Evolutionary conservation across 2,329 filamentous ascomycete genomes (phyloP), one percentile per base, ranked within the genome.

Genomic region (Monosporascus sp.): DNA sequence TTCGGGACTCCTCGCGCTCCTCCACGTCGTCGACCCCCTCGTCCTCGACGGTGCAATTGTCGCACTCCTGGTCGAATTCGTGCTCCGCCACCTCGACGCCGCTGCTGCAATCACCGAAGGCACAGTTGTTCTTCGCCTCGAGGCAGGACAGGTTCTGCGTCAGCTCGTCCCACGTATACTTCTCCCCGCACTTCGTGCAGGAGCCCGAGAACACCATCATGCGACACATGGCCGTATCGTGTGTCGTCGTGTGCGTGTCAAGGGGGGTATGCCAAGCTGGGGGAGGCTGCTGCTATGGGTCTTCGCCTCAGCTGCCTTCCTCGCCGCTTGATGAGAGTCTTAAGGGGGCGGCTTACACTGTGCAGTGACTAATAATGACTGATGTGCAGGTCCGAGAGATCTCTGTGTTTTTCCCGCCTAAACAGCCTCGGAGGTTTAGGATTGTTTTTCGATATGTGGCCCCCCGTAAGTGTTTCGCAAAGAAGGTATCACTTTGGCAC

Each of bases 21-120:
- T 68, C 72, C 48, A 74, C 59, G 51, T 73, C 73, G 37, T 68
- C 63, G 55, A 64, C 61, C 46, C 65, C 65, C 56, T 68, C 75
- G 47, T 77, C 72, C 47, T 73, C 70, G 43, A 72, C 71, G 46
- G 67, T 58, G 52, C 76, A 79, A 16, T 64, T 57, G 47, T 75
- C 69, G 62, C 76, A 79, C 59, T 78, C 76, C 55, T 77, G 75
- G 58, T 78, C 74, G 54, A 77, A 78, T 3, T 57, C 56, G 62
- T 78, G 76, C 52, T 76, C 65, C 56, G 78, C 75, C 38, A 68
- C 58, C 40, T 68, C 60, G 31, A 75, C 66, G 35, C 76, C 76
- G 24, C 63, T 61, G 40, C 62, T 58, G 62, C 76, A 79, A 47
- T 71, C 63, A 41, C 76, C 76, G 51, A 79, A 78, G 11, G 58